Evolutionary conservation across 257 asterid species (phyloP), one percentile per base, ranked within the genome.

Genomic region (Penstemon barbatus): DNA sequence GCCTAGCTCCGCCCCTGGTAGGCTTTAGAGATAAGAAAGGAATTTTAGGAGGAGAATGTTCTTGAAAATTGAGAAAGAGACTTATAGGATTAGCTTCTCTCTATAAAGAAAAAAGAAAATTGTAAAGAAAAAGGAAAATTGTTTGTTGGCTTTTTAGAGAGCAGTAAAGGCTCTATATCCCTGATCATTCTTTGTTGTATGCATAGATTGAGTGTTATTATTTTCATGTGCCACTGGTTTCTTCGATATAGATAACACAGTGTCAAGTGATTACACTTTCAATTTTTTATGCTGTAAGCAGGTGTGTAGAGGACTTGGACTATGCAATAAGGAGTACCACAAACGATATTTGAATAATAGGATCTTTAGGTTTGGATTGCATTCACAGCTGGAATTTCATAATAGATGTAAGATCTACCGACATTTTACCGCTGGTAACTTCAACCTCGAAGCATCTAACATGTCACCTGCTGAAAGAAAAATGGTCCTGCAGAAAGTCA

Each of bases 261-360:
- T 54, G 9, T 70, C 18, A 55, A 61, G 36, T 78, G 68, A 69
- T 74, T 51, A 25, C 2, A 69, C 11, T 49, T 64, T n/a, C 40
- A 37, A 68, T 42, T 12, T 81, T 60, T 48, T 53, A 19, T 72
- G 77, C 57, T 61, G 50, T 56, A 57, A 71, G 74, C 87, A 92
- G 98, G 87, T 82, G 39, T 85, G 84, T 70, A 78, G 72, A 82
- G 82, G 96, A 85, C 95, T 93, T 71, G 94, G 99, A 18, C 62
- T 93, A 66, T 75, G 86, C 78, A 75, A 66, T 59, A 93, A 88
- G 87, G 87, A 82, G 79, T 86, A 86, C 83, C 89, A 84, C 74
- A 84, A 66, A 57, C 80, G 95, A 61, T 82, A 83, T 65, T 77
- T 80, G 58, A 75, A 82, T 70, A 82, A 64, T 66, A 66, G 85